Evolutionary conservation across 257 asterid genomes (phyloP).

Genomic region (Fraxinus cuspidata): DNA sequence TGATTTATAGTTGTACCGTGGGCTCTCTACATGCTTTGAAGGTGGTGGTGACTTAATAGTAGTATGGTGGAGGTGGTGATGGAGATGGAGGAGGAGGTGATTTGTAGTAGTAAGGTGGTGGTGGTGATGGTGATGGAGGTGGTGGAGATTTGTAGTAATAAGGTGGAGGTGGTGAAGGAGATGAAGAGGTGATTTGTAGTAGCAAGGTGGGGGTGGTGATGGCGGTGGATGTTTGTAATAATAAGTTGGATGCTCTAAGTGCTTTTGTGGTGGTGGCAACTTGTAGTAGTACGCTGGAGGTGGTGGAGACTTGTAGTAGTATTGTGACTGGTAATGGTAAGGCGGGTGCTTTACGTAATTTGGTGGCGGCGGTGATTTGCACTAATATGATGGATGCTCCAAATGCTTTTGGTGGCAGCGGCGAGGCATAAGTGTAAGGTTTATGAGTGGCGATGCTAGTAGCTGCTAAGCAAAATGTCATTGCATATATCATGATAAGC

Average conservation of each 20-base stretch:
- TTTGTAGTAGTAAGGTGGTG: not conserved
- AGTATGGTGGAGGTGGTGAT: not conserved
- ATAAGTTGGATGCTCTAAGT: no score
- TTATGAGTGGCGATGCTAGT: slow-evolving; percentile 1
- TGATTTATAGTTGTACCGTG: not conserved
- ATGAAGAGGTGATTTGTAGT: not conserved
- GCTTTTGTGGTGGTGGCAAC: not conserved
- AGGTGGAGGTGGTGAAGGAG: not conserved
- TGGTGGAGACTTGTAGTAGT: not conserved
- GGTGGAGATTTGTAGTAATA: not conserved
- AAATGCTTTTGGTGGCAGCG: not conserved
- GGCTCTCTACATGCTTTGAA: not conserved
- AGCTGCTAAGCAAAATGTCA: slow-evolving; percentile 10
- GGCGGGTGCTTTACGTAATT: not conserved
- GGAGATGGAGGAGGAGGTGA: no score
- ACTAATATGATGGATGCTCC: not conserved
- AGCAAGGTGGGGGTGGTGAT: not conserved
- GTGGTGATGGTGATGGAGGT: not conserved
- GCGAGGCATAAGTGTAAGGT: not conserved
- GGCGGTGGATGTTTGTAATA: no score
- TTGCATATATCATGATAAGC: slow-evolving; percentile 6
- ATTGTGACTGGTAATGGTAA: not conserved
- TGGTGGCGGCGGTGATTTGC: not conserved
- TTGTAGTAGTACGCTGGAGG: not conserved
- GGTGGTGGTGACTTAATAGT: not conserved